Conservation (phyloP, 2,329 filamentous ascomycete species). For the Xylariaceae sp. region DNA sequence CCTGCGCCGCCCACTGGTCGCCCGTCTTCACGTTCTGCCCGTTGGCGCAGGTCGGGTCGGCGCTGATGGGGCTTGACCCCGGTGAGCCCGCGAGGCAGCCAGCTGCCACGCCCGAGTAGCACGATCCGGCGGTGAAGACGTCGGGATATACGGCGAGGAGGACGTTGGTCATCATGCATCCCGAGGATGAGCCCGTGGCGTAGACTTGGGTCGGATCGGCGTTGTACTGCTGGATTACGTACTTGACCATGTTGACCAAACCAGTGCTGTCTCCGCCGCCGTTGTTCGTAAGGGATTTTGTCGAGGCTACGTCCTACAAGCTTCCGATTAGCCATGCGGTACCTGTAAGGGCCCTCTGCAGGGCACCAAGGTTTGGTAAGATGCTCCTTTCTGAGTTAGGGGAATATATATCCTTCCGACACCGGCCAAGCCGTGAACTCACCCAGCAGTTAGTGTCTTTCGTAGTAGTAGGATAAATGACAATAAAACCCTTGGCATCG, state of each 20-base stretch:
- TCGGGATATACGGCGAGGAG: conserved; percentile 47
- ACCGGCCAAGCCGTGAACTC: too few species aligned
- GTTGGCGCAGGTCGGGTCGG: conserved; percentile 38
- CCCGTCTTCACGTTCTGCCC: conserved; percentile 33
- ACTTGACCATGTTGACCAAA: conserved; percentile 24
- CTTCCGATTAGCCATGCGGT: too few species aligned
- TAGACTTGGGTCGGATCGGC: conserved; percentile 21
- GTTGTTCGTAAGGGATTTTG: conserved; percentile 21
- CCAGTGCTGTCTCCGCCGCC: conserved; percentile 23
- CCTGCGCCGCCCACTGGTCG: conserved; percentile 19
- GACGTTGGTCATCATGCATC: conserved; percentile 32
- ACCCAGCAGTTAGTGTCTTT: too few species aligned
- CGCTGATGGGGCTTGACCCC: conserved; percentile 18
- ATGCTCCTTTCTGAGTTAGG: too few species aligned
- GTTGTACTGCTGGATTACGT: conserved; percentile 21
- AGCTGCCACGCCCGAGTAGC: conserved; percentile 45
- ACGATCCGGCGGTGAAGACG: conserved; percentile 43
- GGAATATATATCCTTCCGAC: too few species aligned
- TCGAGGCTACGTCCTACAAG: too few species aligned
- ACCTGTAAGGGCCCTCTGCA: too few species aligned
- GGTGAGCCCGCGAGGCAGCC: conserved; percentile 35
- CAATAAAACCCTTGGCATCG: too few species aligned
- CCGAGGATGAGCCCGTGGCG: conserved; percentile 23
- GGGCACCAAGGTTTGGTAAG: too few species aligned
- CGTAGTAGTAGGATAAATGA: too few species aligned